Evolutionary conservation across 768 basidiomycete genomes (phyloP).

Genomic region (Suillus americanus): DNA sequence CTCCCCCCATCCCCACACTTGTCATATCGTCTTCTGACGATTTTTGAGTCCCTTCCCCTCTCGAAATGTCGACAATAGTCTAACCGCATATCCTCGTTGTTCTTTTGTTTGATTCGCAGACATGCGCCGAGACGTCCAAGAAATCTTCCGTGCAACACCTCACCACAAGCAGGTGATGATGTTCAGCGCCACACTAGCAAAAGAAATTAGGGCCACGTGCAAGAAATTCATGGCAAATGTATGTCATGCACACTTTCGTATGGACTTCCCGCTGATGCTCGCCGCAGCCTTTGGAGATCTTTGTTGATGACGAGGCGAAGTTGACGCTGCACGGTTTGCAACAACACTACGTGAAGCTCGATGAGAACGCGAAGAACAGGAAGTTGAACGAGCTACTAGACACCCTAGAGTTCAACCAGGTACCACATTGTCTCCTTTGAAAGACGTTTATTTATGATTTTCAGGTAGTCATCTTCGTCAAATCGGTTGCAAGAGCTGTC

Average conservation of each 20-base stretch:
- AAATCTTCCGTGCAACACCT: slow-evolving; percentile 98
- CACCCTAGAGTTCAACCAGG: slow-evolving; percentile 97
- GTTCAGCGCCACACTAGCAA: slow-evolving; percentile 98
- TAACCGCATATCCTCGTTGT: slow-evolving; percentile 53
- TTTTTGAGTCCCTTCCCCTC: slow-evolving; percentile 50
- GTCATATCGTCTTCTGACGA: slow-evolving; percentile 37
- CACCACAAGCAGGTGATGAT: slow-evolving; percentile 99
- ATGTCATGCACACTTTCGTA: slow-evolving; percentile 31
- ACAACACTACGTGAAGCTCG: slow-evolving; percentile 97
- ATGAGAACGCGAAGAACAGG: slow-evolving; percentile 93
- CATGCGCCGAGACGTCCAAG: slow-evolving; percentile 99
- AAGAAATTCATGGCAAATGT: slow-evolving; percentile 99
- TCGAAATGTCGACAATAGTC: slow-evolving; percentile 55
- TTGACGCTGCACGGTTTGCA: slow-evolving; percentile 96
- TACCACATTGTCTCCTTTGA: slow-evolving; percentile 25
- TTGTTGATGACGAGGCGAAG: slow-evolving; percentile 99
- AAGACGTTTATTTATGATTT: neutral
- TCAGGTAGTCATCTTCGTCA: slow-evolving; percentile 99
- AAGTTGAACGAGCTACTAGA: slow-evolving; percentile 96
- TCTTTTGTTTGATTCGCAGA: slow-evolving; percentile 63
- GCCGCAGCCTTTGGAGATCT: slow-evolving; percentile 92
- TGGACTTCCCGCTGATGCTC: neutral
- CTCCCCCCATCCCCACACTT: neutral
- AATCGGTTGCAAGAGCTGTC: slow-evolving; percentile 94
- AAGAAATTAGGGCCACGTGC: slow-evolving; percentile 96